Conservation (phyloP, 2,329 filamentous ascomycete genomes). For the Madurella fahalii region DNA sequence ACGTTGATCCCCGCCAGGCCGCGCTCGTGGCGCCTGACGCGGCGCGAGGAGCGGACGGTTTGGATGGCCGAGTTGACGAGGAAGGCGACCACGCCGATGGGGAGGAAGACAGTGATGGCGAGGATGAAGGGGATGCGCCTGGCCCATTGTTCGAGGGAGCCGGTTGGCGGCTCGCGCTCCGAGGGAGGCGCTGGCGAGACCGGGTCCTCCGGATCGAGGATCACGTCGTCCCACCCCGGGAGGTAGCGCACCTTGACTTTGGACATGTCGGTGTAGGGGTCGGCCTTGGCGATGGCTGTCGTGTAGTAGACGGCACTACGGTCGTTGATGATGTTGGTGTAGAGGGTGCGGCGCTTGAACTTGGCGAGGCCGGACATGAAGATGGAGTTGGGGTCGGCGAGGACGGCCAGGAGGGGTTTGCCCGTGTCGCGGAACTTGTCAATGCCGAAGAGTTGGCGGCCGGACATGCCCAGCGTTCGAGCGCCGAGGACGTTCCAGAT, state of each 20-base stretch:
- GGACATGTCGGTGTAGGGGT: constrained; percentile 69
- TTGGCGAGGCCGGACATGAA: constrained; percentile 74
- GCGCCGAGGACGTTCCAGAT: constrained; percentile 83
- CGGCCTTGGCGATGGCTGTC: constrained; percentile 68
- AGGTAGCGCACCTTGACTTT: constrained; percentile 69
- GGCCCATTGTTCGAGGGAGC: constrained; percentile 33
- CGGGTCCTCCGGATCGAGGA: constrained; percentile 66
- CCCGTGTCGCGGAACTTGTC: constrained; percentile 81
- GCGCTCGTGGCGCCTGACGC: constrained; percentile 72
- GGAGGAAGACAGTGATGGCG: constrained; percentile 65
- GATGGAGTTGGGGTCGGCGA: constrained; percentile 79
- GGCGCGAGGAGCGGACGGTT: constrained; percentile 66
- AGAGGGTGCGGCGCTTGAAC: constrained; percentile 74
- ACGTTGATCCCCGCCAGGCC: constrained; percentile 65
- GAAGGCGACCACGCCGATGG: constrained; percentile 67
- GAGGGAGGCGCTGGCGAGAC: constrained; percentile 31
- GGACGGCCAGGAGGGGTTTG: constrained; percentile 72
- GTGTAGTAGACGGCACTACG: constrained; percentile 79
- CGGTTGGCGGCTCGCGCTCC: constrained; percentile 7
- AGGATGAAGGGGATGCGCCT: constrained; percentile 59
- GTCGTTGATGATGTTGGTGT: constrained; percentile 86
- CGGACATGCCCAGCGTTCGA: constrained; percentile 74
- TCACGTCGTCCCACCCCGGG: constrained; percentile 66
- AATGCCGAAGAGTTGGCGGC: constrained; percentile 80
- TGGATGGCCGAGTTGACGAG: constrained; percentile 74